phyloP scores from a whole-genome alignment of 2,329 filamentous ascomycete species.

The Neonectria sp. region DNA sequence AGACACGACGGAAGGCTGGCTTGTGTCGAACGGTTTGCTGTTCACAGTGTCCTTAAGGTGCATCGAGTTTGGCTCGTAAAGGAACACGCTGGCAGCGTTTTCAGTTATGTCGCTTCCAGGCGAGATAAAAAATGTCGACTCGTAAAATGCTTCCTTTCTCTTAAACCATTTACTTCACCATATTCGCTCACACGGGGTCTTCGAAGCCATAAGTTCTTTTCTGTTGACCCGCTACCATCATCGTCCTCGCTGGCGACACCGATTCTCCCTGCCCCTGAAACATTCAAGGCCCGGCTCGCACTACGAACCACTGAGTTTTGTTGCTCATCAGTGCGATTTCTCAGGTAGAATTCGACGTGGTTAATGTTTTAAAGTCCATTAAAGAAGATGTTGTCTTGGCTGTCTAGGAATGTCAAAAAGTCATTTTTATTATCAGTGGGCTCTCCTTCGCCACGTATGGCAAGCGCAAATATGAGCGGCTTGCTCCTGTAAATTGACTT shows the following conservation, averaged over 20 bases:
- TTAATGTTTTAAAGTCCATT: conserved; percentile 88
- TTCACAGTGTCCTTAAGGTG: conserved; percentile 88
- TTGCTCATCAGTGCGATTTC: conserved; percentile 99
- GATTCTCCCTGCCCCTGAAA: conserved; percentile 86
- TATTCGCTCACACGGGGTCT: conserved; percentile 97
- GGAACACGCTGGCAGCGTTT: conserved; percentile 86
- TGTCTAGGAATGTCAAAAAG: too few relatives aligned
- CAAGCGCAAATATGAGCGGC: too few relatives aligned
- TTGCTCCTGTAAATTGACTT: too few relatives aligned
- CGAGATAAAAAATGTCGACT: conserved; percentile 88
- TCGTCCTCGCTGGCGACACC: conserved; percentile 94
- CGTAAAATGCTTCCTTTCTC: conserved; percentile 96
- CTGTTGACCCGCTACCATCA: conserved; percentile 98
- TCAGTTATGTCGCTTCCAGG: conserved; percentile 81
- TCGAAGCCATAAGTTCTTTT: conserved; percentile 99
- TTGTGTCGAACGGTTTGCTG: conserved; percentile 88
- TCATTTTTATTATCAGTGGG: too few relatives aligned
- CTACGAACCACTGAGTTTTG: conserved; percentile 99
- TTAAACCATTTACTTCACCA: conserved; percentile 86
- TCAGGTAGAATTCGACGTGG: conserved; percentile 95
- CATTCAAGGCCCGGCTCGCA: conserved; percentile 84
- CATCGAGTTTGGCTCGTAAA: conserved; percentile 96
- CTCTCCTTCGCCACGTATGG: too few relatives aligned
- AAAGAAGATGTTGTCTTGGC: conserved; percentile 86
- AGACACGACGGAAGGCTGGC: conserved; percentile 98